Evolutionary conservation across 495 filamentous ascomycete genomes (phyloP).

Genomic region (Neurospora africana): DNA sequence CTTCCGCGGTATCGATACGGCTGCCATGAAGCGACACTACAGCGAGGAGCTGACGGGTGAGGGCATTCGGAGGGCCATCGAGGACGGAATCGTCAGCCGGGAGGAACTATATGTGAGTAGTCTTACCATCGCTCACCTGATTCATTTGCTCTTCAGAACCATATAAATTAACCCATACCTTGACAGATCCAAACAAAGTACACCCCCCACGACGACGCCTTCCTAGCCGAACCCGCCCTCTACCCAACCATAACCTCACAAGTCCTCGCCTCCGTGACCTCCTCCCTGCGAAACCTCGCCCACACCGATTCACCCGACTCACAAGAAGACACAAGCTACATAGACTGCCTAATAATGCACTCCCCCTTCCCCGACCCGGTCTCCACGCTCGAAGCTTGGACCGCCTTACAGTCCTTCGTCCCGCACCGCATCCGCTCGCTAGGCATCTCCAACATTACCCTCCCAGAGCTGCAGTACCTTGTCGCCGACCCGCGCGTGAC

Average conservation of each 20-base stretch:
- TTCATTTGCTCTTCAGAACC: not conserved
- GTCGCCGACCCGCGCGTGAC: slow-evolving; percentile 14
- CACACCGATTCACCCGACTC: slow-evolving; percentile 19
- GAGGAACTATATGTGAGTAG: slow-evolving; percentile 42
- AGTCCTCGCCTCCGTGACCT: slow-evolving; percentile 52
- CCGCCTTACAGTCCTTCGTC: slow-evolving; percentile 51
- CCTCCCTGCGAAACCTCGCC: slow-evolving; percentile 57
- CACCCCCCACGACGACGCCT: slow-evolving; percentile 50
- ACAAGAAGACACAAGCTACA: slow-evolving; percentile 35
- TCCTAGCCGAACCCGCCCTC: slow-evolving; percentile 48
- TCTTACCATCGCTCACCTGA: not conserved
- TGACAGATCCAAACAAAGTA: slow-evolving; percentile 73
- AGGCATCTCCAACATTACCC: slow-evolving; percentile 61
- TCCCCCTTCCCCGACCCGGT: slow-evolving; percentile 47
- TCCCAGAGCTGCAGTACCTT: slow-evolving; percentile 44
- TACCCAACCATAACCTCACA: slow-evolving; percentile 44
- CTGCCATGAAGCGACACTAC: slow-evolving; percentile 71
- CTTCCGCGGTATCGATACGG: slow-evolving; percentile 69
- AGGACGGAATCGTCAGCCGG: slow-evolving; percentile 45
- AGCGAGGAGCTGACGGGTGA: slow-evolving; percentile 60
- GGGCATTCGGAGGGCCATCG: slow-evolving; percentile 49
- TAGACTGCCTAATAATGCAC: slow-evolving; percentile 68
- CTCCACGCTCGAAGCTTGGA: slow-evolving; percentile 57
- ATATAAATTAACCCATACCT: not conserved
- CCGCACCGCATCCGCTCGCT: slow-evolving; percentile 50